Evolutionary conservation across 768 basidiomycete genomes (phyloP).

Genomic region (Phanerochaete carnosa): DNA sequence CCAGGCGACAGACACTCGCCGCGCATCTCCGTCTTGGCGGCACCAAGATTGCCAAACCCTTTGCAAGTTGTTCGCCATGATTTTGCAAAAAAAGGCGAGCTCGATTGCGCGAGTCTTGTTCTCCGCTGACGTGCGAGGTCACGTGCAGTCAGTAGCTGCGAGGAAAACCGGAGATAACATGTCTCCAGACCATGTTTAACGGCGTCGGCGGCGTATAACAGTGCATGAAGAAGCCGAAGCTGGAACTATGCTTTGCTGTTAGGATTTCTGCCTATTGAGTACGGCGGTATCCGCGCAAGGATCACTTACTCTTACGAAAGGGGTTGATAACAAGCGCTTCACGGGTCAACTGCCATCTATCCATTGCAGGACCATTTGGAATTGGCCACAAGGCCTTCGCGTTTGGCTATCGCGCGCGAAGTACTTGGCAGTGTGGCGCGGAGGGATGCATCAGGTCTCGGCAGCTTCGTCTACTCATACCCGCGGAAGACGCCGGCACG

Average conservation of each 20-base stretch:
- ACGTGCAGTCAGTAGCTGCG: background rate
- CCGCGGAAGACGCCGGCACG: too few species aligned
- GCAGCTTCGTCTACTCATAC: too few species aligned
- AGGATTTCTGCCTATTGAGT: background rate
- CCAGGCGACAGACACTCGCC: background rate
- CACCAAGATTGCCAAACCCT: background rate
- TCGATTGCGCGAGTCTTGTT: slow-evolving; percentile 4
- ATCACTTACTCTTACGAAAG: background rate
- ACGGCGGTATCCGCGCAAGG: background rate
- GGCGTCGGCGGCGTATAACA: background rate
- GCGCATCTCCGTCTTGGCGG: background rate
- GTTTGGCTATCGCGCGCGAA: background rate
- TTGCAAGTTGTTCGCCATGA: slow-evolving; percentile 2
- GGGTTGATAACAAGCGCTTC: background rate
- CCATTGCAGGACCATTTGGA: background rate
- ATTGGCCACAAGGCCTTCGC: background rate
- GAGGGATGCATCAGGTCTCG: too few species aligned
- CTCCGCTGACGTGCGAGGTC: slow-evolving; percentile 4
- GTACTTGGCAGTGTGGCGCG: background rate
- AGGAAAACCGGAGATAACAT: too few species aligned
- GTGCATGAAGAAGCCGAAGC: background rate
- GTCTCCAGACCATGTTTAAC: background rate
- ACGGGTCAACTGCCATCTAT: background rate
- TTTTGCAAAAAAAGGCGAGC: background rate
- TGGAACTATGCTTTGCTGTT: too few species aligned